Conservation (phyloP, 352 stramenopile genomes). For the Pythium rishiriense region DNA sequence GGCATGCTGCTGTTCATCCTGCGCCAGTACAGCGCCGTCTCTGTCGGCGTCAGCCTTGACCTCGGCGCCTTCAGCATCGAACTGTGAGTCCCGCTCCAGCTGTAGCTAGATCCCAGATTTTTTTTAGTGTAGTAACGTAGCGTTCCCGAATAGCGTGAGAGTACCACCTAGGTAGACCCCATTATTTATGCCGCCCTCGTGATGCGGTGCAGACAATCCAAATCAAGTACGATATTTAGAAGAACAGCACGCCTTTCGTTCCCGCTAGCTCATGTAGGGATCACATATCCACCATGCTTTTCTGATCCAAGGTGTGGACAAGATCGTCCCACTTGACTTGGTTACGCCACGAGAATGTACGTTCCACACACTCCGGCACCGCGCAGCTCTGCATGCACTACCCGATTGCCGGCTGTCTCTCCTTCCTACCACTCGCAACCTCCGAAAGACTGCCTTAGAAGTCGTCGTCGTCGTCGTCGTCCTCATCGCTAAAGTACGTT, state of each 20-base stretch:
- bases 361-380: too few species aligned
- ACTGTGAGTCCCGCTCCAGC: slow-evolving; percentile 20
- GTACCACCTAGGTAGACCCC: slow-evolving; percentile 3
- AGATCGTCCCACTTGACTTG: too few species aligned
- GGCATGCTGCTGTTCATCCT: slow-evolving; percentile 35
- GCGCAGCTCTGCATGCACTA: too few species aligned
- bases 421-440: not conserved
- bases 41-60: slow-evolving; percentile 40
- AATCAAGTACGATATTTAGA: slow-evolving; percentile 2
- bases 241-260: not conserved
- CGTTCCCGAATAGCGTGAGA: slow-evolving; percentile 2
- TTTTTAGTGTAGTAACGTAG: slow-evolving; percentile 21
- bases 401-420: not conserved
- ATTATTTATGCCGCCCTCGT: slow-evolving; percentile 8
- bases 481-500: slow-evolving; percentile 88
- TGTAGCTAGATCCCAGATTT: slow-evolving; percentile 2
- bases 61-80: slow-evolving; percentile 45
- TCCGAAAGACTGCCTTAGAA: slow-evolving; percentile 10
- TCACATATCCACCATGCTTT: not conserved
- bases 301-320: not conserved
- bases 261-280: not conserved
- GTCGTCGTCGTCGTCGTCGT: slow-evolving; percentile 82
- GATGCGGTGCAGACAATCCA: not conserved
- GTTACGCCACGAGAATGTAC: too few species aligned
- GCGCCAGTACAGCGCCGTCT: slow-evolving; percentile 40